Conservation (phyloP, 768 basidiomycete genomes). For the Tricholoma matsutake region DNA sequence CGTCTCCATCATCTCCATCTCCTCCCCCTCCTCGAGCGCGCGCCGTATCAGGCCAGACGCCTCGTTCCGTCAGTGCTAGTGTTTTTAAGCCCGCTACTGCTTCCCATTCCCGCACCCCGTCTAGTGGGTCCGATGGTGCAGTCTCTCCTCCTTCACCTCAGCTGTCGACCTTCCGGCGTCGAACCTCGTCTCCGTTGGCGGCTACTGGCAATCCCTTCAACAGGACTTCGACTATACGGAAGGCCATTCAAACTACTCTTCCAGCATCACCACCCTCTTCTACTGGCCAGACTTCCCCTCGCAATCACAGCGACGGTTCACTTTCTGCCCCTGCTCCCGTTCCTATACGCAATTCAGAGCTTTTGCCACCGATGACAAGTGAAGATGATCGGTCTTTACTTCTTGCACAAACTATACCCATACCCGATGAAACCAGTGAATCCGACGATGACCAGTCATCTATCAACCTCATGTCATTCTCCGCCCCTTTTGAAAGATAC, state of each 20-base stretch:
- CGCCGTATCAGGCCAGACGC: conserved; percentile 25
- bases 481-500: conserved; percentile 59
- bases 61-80: conserved; percentile 44
- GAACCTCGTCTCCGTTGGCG: conserved; percentile 50
- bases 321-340: conserved; percentile 31
- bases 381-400: conserved; percentile 61
- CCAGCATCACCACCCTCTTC: conserved; percentile 37
- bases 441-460: conserved; percentile 63
- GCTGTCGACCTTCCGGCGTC: conserved; percentile 35
- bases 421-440: conserved; percentile 71
- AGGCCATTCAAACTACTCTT: conserved; percentile 35
- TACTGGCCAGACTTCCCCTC: conserved; percentile 26
- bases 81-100: conserved; percentile 17
- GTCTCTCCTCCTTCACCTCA: conserved; percentile 43
- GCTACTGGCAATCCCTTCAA: conserved; percentile 26
- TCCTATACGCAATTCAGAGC: conserved; percentile 39
- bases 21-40: conserved; percentile 36
- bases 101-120: conserved; percentile 39
- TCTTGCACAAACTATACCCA: conserved; percentile 68
- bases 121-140: conserved; percentile 32
- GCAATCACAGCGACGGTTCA: conserved; percentile 19
- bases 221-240: conserved; percentile 35
- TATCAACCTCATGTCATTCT: conserved; percentile 68
- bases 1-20: conserved; percentile 44
- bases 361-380: conserved; percentile 36